Conservation (phyloP, 495 filamentous ascomycete species). For the Neurospora sublineolata region DNA sequence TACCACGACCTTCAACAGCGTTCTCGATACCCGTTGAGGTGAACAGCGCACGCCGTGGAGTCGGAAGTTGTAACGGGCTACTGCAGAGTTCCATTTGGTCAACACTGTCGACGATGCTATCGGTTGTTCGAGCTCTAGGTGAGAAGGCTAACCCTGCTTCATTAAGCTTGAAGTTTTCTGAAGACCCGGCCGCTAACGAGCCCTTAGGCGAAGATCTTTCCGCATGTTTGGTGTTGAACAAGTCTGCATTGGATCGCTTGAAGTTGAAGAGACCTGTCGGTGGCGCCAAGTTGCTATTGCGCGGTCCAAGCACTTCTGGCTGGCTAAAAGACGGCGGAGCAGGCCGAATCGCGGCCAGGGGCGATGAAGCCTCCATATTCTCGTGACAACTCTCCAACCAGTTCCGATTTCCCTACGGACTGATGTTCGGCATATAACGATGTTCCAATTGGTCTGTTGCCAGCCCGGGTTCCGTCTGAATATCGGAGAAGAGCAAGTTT, state of each 20-base stretch:
- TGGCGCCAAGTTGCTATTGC: slow-evolving; percentile 39
- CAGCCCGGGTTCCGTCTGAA: not conserved
- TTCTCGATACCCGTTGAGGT: slow-evolving; percentile 59
- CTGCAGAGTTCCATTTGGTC: slow-evolving; percentile 13
- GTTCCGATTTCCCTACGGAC: not conserved
- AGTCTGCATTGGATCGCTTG: slow-evolving; percentile 44
- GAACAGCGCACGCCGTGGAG: slow-evolving; percentile 88
- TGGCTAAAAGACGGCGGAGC: slow-evolving; percentile 44
- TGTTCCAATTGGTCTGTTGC: not conserved
- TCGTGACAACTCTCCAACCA: not conserved
- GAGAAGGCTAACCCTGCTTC: slow-evolving; percentile 62
- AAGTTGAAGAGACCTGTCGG: slow-evolving; percentile 49
- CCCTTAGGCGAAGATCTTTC: slow-evolving; percentile 82
- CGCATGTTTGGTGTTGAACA: slow-evolving; percentile 63
- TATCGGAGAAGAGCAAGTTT: not conserved
- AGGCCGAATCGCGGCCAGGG: slow-evolving; percentile 87
- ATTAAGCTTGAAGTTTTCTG: slow-evolving; percentile 85
- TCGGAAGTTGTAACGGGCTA: slow-evolving; percentile 85
- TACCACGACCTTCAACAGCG: slow-evolving; percentile 59
- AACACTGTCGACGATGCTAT: slow-evolving; percentile 7
- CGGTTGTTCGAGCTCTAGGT: slow-evolving; percentile 3
- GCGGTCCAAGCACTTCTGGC: slow-evolving; percentile 32
- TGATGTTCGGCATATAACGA: not conserved
- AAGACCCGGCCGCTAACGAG: slow-evolving; percentile 83
- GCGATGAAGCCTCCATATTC: slow-evolving; percentile 84